Conservation (phyloP, 306 rosid species). For the Astragalus membranaceus region DNA sequence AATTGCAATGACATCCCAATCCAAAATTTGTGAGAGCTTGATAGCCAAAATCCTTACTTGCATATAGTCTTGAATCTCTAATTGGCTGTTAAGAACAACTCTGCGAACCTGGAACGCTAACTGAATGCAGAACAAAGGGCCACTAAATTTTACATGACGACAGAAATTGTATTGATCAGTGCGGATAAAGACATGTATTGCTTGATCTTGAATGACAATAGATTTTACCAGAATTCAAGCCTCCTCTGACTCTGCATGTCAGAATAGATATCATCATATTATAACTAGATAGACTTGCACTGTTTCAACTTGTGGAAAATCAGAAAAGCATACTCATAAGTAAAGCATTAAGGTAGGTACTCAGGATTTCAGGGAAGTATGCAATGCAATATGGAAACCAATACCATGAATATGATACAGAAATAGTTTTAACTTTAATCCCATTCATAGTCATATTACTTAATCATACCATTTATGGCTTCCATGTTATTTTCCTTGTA, state of each 20-base stretch:
- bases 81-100: too few relatives aligned
- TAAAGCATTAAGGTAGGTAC: not conserved
- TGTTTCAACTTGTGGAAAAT: not conserved
- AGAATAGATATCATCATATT: constrained; percentile 18
- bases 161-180: not conserved
- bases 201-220: constrained; percentile 4
- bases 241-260: constrained; percentile 62
- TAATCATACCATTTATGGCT: constrained; percentile 63
- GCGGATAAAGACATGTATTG: not conserved
- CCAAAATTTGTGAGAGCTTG: not conserved
- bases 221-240: constrained; percentile 26
- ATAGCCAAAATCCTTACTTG: not conserved
- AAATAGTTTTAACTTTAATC: not conserved
- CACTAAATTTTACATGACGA: not conserved
- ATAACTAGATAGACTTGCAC: constrained; percentile 4
- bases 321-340: not conserved
- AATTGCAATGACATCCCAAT: too few relatives aligned
- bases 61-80: not conserved
- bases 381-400: not conserved
- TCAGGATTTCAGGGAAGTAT: not conserved
- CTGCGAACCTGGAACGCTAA: not conserved
- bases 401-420: constrained; percentile 1
- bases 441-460: not conserved
- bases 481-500: constrained; percentile 88
- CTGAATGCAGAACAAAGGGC: not conserved